Base-by-base conservation (phyloP, 306 rosid species). In the Adenanthera pavonina region DNA sequence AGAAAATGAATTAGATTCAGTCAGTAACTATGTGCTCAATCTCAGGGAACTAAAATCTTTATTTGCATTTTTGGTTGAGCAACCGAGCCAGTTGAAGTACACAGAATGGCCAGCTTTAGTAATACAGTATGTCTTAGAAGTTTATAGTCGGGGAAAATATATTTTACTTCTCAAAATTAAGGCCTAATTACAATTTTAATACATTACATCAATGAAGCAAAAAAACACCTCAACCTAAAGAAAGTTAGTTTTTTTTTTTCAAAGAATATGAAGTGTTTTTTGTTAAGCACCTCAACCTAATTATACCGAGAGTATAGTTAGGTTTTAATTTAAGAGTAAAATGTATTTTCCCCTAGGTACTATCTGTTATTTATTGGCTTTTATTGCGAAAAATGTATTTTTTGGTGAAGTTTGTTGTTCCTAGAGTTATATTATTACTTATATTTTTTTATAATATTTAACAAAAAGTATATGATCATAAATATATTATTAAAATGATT, bases 11-110 rank as follows among this genome's bases (percentile, higher is more conserved):
- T 30, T 36, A 33, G 76, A 72, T 76, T 53, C 30, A 61, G 66
- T 48, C 40, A 35, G 10, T 72, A 41, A 47, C 79, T 38, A 57
- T 30, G 53, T 54, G 16, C 51, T 75, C 25, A 19, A 69, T 79
- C 66, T 36, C 75, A 92, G 97, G 97, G 88, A 80, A 33, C 25
- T 89, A 77, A 90, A 84, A 84, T 89, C 88, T 47, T 75, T 92
- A 38, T 83, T 86, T 66, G 61, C 38, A 44, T 94, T 94, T 89
- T 85, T 95, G 87, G 84, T 61, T 53, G 95, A 95, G 90, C 98
- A 95, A 81, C 98, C 98, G 43, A 82, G 97, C 86, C 97, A 92
- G 86, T 89, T 94, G 65, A 94, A 90, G 84, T 91, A 91, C 85
- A 87, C 91, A 47, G 97, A 94, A 74, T 94, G 98, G 97, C 98